Percentiles rank a stretch among this genome's conserved stretches.
Evolutionary conservation across 371 early-diverging fungal genomes (phyloP).

Genomic region (Paraphysoderma sedebokerense): DNA sequence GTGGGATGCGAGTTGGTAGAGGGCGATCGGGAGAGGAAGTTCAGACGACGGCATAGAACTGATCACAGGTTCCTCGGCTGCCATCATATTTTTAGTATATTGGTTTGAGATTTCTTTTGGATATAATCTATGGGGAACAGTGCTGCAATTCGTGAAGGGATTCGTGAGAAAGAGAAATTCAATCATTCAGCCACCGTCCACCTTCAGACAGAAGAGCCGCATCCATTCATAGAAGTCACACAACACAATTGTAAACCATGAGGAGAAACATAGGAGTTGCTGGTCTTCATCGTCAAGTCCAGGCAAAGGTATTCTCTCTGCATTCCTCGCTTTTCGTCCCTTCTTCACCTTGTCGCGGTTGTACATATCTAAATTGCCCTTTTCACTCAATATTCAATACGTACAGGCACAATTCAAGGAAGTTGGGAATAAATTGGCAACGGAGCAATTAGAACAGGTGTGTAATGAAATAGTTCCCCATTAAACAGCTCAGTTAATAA

Average conservation of each 20-base stretch:
- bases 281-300: slow-evolving; percentile 24
- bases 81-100: too few relatives aligned
- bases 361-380: not conserved
- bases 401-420: slow-evolving; percentile 14
- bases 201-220: too few relatives aligned
- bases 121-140: too few relatives aligned
- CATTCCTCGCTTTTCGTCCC: not conserved
- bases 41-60: too few relatives aligned
- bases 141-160: too few relatives aligned
- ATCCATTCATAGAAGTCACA: too few relatives aligned
- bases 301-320: slow-evolving; percentile 10
- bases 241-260: slow-evolving; percentile 6
- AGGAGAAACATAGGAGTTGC: slow-evolving; percentile 19
- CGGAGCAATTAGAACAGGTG: slow-evolving; percentile 19
- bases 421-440: slow-evolving; percentile 13
- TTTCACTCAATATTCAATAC: not conserved
- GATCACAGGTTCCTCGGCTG: too few relatives aligned
- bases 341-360: not conserved
- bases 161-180: too few relatives aligned
- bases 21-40: too few relatives aligned
- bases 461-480: not conserved
- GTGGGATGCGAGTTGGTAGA: too few relatives aligned
- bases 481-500: slow-evolving; percentile 9
- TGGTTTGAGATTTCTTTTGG: too few relatives aligned
- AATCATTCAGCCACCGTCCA: too few relatives aligned